These are phyloP conservation scores for Triadica sebifera DNA, from an alignment of 345 rosid species.

Conservation along the genomic window DNA sequence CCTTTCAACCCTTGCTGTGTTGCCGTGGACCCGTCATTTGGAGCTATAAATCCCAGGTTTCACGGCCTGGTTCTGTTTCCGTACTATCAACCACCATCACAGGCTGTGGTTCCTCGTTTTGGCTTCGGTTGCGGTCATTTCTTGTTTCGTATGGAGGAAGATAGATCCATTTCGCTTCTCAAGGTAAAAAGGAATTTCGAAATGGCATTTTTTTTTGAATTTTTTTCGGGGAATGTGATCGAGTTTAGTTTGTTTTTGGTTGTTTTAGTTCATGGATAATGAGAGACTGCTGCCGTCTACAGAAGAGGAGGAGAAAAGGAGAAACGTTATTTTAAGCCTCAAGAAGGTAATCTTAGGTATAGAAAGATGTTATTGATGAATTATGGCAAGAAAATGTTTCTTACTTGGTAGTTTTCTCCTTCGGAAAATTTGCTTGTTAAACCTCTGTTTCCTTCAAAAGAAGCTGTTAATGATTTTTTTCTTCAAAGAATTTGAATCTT, in stretches of 20 bases:
- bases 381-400: too few species aligned
- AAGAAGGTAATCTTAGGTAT: slow-evolving; percentile 26
- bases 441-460: not conserved
- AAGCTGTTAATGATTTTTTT: too few species aligned
- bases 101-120: slow-evolving; percentile 16
- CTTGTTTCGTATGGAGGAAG: slow-evolving; percentile 36
- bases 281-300: slow-evolving; percentile 45
- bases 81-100: slow-evolving; percentile 9
- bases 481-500: too few species aligned
- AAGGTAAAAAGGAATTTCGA: too few species aligned
- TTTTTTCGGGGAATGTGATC: not conserved
- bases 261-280: slow-evolving; percentile 37
- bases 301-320: slow-evolving; percentile 49
- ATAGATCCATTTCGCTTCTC: slow-evolving; percentile 44
- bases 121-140: slow-evolving; percentile 12
- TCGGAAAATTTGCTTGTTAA: not conserved
- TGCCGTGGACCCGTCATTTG: slow-evolving; percentile 1
- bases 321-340: slow-evolving; percentile 33
- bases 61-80: slow-evolving; percentile 8
- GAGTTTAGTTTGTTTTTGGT: not conserved
- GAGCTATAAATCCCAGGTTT: slow-evolving; percentile 14
- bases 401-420: too few species aligned
- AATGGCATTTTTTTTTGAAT: too few species aligned
- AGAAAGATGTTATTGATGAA: not conserved
- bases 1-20: slow-evolving; percentile 11